phyloP scores from a whole-genome alignment of 805 yeast species.

The Starmerella stellata region DNA sequence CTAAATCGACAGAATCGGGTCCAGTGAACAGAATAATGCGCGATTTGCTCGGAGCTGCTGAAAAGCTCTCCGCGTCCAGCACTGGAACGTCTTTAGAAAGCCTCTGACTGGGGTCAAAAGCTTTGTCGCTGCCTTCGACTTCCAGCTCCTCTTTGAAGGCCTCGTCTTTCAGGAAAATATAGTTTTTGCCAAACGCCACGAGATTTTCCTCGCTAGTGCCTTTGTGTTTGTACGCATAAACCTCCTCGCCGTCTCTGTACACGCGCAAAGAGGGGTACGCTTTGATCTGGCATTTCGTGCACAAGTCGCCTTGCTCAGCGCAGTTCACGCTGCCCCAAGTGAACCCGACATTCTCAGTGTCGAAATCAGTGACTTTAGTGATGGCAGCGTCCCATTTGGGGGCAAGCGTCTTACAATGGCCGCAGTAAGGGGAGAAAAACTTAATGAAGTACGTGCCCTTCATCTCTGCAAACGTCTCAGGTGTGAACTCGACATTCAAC shows the following conservation, averaged over 20 bases:
- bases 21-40: neutral
- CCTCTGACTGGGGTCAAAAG: neutral
- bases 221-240: conserved; percentile 15
- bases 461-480: conserved; percentile 15
- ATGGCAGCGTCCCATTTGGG: conserved; percentile 70
- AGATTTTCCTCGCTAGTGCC: conserved; percentile 10
- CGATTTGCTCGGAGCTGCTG: neutral
- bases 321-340: conserved; percentile 61
- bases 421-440: conserved; percentile 78
- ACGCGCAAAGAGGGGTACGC: conserved; percentile 58
- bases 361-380: conserved; percentile 23
- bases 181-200: conserved; percentile 8
- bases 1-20: neutral
- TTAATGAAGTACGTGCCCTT: conserved; percentile 58
- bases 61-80: neutral
- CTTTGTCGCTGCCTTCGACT: neutral
- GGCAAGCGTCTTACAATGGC: conserved; percentile 60
- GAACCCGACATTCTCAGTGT: conserved; percentile 32
- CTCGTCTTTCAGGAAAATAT: conserved; percentile 5
- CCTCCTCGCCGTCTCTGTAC: conserved; percentile 27
- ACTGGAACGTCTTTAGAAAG: neutral
- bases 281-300: conserved; percentile 43
- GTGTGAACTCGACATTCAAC: conserved; percentile 5
- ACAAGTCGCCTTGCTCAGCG: conserved; percentile 68
- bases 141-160: conserved; percentile 5